Base-by-base conservation (phyloP, 805 yeast species). In the Metschnikowia aberdeeniae region DNA sequence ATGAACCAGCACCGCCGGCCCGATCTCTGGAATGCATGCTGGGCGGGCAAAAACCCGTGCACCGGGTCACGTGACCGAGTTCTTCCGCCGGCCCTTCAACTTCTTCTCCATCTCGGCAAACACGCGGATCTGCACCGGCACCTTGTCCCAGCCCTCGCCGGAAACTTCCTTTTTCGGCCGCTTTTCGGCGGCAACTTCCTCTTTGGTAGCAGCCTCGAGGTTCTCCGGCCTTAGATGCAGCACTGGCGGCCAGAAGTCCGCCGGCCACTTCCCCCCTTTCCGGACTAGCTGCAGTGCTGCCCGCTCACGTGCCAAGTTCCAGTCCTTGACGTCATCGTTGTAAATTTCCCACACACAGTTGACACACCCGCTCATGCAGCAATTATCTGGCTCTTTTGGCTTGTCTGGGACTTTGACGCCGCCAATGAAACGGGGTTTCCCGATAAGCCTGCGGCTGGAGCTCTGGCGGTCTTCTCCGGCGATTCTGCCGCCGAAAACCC, bases 281-380 rank as follows among this genome's bases (percentile, higher is more conserved):
- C 57, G 49, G 27, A 46, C 54, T 40, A 79, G 59, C 12, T 54
- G 56, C 5, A 53, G 37, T 0, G 75, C 85, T 0, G 96, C 97
- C 45, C 72, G 61, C 32, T 64, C 66, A 14, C 95, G 70, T 57
- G 72, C 65, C 1, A 51, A 60, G 56, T 81, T 80, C 96, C 97
- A 93, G 29, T 88, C 88, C 51, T 80, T 82, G 40, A 90, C 58
- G 61, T 93, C 98, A 43, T 92, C 97, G 53, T 85, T 83, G 61
- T 80, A 92, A 44, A 87, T 68, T 56, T 90, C 97, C 98, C 98
- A 93, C 1, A 92, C 98, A 64, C 99, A 92, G 64, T 92, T 89
- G 27, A 88, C 82, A 64, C 99, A 92, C 1, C 99, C 99, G 46
- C 93, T 83, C 96, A 89, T 89, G 64, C 99, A 92, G 63, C 99